Conservation (phyloP, 257 asterid genomes). For the Petunia secreta region DNA sequence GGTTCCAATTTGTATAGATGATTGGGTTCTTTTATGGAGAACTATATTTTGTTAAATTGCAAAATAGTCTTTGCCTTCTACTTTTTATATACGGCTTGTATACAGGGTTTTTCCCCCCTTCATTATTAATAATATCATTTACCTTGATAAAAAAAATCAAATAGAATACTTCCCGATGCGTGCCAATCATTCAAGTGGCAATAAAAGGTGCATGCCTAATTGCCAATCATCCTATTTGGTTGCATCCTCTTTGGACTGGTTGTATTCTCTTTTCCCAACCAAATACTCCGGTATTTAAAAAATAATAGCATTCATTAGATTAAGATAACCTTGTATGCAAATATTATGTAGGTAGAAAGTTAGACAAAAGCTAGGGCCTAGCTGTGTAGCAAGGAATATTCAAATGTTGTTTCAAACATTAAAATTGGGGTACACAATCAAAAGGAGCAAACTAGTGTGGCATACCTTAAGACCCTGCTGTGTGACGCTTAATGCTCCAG, state of each 20-base stretch:
- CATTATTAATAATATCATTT: too few species aligned
- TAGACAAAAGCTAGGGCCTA: conserved; percentile 1
- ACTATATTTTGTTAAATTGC: too few species aligned
- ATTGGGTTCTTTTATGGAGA: too few species aligned
- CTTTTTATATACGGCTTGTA: too few species aligned
- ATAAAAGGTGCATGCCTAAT: neutral
- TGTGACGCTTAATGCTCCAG: conserved; percentile 81
- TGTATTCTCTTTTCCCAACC: conserved; percentile 20
- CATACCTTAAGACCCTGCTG: conserved; percentile 79
- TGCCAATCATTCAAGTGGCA: neutral
- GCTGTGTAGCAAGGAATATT: conserved; percentile 18
- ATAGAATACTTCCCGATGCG: neutral
- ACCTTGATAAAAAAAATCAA: neutral
- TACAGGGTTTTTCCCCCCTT: too few species aligned
- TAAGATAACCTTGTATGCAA: neutral
- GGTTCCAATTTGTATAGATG: too few species aligned
- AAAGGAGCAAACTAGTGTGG: conserved; percentile 28
- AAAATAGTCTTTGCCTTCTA: too few species aligned
- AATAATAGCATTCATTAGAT: conserved; percentile 8
- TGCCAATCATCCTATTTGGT: conserved; percentile 9
- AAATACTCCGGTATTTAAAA: neutral
- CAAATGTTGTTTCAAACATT: conserved; percentile 27
- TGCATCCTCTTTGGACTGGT: conserved; percentile 10
- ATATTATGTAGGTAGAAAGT: neutral
- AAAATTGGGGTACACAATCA: conserved; percentile 22